Evolutionary conservation across 1,284 basidiomycete species (phyloP), one percentile per base, ranked within the genome.

Genomic region (Macrocystidia cucumis): DNA sequence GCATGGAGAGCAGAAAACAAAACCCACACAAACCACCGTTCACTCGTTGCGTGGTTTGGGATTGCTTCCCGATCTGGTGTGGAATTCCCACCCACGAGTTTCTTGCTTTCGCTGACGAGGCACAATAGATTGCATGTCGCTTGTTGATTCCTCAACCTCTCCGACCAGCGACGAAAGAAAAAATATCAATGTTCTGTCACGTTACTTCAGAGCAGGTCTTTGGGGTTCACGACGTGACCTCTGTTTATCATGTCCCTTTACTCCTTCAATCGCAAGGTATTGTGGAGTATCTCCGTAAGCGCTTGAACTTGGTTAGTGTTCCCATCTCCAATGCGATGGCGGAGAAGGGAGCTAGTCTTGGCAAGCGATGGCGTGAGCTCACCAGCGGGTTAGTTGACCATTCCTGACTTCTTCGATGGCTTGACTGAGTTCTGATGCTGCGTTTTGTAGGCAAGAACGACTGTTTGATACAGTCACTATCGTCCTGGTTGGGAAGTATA

Each of bases 131-230:
- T 49, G 96, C 95, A 0, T 97, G 95, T 55, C 84, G 95, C 42
- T 60, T 89, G 9, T 65, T 86, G 17, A 69, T 78, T 26, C 71
- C 78, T 8, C 69, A 80, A 43, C 78, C 87, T 1, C 72, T 99
- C 11, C 79, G 88, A 37, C 72, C 75, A 3, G 72, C 85, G 0
- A 95, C 95, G 29, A 96, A 93, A 63, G 75, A 84, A 52, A 98
- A 98, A 60, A 93, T 98, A 30, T 92, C 91, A 44, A 98, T 98
- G 93, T 98, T 98, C 74, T 98, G 95, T 62, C 96, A 98, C 55
- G 95, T 98, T 44, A 70, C 79, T 1, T 73, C 87, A 3, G 85
- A 92, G 51, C 96, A 98, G 59, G 96, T 98, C 26, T 73, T 98
- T 39, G 95, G 91, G 38, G 90, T 98, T 9, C 95, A 98, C 60